Evolutionary conservation across 2,329 filamentous ascomycete genomes (phyloP), one percentile per base, ranked within the genome.

Genomic region (Scedosporium boydii): DNA sequence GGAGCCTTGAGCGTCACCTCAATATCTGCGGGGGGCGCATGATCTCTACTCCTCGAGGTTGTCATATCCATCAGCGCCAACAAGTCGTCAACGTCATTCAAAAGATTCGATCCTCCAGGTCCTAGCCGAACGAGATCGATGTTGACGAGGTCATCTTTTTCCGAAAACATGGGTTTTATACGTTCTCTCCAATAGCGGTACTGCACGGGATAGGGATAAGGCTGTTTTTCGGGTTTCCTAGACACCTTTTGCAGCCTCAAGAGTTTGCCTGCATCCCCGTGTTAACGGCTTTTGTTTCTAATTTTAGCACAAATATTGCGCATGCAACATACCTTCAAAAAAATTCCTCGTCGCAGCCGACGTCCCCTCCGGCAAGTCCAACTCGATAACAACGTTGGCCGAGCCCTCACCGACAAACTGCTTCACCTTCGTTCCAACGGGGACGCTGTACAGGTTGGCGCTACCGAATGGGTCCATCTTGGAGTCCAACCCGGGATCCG

Each of bases 381-480:
- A 79, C 67, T 81, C 81, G 69, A 90, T 92, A 65, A 93, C 87
- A 60, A 88, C 82, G 72, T 95, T 93, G 61, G 90, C 89, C 26
- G 88, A 87, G 26, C 90, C 90, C 72, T 95, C 90, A 27, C 80
- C 82, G 23, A 85, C 73, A 63, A 84, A 76, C 60, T 72, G 60
- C 21, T 58, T 62, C 9, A 66, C 62, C 41, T 38, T 46, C 12
- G 62, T 63, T 16, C 65, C 65, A 10, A 59, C 34, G 4, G 65
- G 65, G 26, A 66, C 63, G 38, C 27, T 42, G 14, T 51, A 26
- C 59, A 60, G 16, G 29, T 51, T 51, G 23, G 23, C 59, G 6
- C 42, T 51, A 3, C 26, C 26, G 29, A 58, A 41, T 6, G 55
- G 55, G 29, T 23, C 23, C 14, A 16, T 10, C 46, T 60, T 53